phyloP scores from a whole-genome alignment of 1,139 yeast species.

The Nadsonia commutata region DNA sequence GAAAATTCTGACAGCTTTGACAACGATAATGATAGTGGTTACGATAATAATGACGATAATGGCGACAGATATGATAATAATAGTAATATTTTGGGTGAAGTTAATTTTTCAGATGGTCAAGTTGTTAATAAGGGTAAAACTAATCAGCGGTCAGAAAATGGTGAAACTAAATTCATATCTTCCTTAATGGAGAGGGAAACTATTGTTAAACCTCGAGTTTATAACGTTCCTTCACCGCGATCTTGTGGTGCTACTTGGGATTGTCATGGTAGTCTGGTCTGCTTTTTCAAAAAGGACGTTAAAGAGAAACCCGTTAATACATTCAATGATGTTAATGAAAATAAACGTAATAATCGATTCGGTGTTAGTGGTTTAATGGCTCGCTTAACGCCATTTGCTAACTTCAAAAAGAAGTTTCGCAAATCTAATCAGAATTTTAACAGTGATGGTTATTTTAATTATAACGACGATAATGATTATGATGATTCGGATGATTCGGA shows the following conservation, averaged over 20 bases:
- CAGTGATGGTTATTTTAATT: no score
- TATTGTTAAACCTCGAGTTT: background rate
- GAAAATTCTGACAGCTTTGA: background rate
- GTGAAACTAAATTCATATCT: background rate
- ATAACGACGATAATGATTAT: background rate
- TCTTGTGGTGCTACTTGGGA: slow-evolving; percentile 92
- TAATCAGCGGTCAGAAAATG: background rate
- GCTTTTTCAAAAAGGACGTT: slow-evolving; percentile 36
- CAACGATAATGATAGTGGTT: background rate
- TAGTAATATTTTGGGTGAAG: background rate
- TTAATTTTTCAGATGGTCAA: background rate
- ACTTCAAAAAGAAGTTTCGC: background rate
- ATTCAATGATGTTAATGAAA: background rate
- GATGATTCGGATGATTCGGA: slow-evolving; percentile 3
- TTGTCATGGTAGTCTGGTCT: slow-evolving; percentile 58
- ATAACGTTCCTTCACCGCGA: slow-evolving; percentile 65
- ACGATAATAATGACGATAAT: background rate
- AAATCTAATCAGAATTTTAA: no score
- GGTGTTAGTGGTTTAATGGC: background rate
- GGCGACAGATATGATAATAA: background rate
- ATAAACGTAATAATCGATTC: background rate
- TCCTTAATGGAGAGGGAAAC: background rate
- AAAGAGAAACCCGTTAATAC: background rate
- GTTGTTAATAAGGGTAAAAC: background rate
- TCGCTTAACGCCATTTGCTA: background rate